phyloP scores from a whole-genome alignment of 768 basidiomycete species.

The Postia placenta region DNA sequence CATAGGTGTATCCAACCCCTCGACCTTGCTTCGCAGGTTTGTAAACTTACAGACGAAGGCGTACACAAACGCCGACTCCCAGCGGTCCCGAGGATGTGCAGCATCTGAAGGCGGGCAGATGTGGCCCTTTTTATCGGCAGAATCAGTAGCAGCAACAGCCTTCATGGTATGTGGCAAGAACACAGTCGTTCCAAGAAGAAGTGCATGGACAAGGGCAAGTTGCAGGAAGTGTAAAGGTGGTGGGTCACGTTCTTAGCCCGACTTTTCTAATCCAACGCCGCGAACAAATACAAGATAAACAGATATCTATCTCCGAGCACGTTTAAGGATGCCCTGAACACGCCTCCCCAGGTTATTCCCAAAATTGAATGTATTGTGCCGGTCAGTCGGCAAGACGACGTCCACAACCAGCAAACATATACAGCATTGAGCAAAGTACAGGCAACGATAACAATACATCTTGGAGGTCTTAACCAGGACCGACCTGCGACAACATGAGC shows the following conservation, averaged over 20 bases:
- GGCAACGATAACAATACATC: not conserved
- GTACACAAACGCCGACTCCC: conserved; percentile 85
- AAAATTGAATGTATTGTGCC: not conserved
- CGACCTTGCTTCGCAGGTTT: conserved; percentile 63
- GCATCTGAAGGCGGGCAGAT: conserved; percentile 54
- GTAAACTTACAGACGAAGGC: conserved; percentile 84
- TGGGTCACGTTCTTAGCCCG: conserved; percentile 26
- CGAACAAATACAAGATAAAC: conserved; percentile 26
- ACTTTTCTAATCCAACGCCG: conserved; percentile 24
- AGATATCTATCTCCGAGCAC: too few species aligned
- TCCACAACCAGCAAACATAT: too few species aligned
- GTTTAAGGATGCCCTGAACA: not conserved
- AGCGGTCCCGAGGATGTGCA: conserved; percentile 72
- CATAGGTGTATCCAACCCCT: conserved; percentile 75
- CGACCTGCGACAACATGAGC: conserved; percentile 47
- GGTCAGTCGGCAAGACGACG: not conserved
- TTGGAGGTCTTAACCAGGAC: conserved; percentile 62
- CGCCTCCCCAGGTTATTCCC: not conserved
- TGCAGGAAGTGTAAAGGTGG: conserved; percentile 13
- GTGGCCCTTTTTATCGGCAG: conserved; percentile 43
- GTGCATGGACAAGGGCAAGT: conserved; percentile 20
- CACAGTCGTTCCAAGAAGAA: conserved; percentile 7
- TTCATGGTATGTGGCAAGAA: conserved; percentile 28
- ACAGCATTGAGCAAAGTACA: too few species aligned
- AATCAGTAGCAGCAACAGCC: conserved; percentile 18